These are phyloP conservation scores for Ensete ventricosum DNA, from an alignment of 176 grass and related monocot genomes.

Conservation along the genomic window DNA sequence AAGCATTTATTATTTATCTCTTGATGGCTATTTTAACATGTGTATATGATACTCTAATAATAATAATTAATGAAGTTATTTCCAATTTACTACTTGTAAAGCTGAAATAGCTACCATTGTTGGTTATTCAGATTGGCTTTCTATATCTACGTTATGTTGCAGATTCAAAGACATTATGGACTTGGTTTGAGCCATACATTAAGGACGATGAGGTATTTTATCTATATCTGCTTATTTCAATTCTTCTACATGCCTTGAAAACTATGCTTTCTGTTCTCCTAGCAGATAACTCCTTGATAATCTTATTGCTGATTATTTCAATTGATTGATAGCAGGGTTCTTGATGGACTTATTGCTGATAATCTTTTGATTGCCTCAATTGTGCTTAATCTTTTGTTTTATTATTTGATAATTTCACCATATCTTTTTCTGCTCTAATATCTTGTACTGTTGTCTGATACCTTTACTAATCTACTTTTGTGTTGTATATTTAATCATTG, in stretches of 20 bases:
- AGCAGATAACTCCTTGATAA: background rate
- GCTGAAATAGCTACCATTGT: background rate
- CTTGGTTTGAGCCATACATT: constrained; percentile 87
- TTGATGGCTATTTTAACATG: no score
- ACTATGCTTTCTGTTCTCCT: background rate
- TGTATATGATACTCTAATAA: no score
- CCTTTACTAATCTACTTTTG: background rate
- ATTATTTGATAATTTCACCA: background rate
- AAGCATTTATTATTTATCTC: background rate
- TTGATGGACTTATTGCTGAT: background rate
- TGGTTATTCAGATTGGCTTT: constrained; percentile 60
- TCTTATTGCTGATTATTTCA: background rate
- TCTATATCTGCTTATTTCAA: background rate
- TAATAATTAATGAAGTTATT: no score
- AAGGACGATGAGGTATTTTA: constrained; percentile 82
- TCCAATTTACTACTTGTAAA: background rate
- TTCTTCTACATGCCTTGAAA: background rate
- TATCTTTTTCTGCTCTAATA: background rate
- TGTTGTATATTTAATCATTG: background rate
- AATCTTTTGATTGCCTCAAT: background rate
- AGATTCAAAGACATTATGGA: constrained; percentile 84
- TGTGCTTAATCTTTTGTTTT: background rate
- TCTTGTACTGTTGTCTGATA: background rate
- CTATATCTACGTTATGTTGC: constrained; percentile 85
- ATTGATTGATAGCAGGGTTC: no score